Conservation (phyloP, 2,329 filamentous ascomycete genomes). For the Bertia moriformis region DNA sequence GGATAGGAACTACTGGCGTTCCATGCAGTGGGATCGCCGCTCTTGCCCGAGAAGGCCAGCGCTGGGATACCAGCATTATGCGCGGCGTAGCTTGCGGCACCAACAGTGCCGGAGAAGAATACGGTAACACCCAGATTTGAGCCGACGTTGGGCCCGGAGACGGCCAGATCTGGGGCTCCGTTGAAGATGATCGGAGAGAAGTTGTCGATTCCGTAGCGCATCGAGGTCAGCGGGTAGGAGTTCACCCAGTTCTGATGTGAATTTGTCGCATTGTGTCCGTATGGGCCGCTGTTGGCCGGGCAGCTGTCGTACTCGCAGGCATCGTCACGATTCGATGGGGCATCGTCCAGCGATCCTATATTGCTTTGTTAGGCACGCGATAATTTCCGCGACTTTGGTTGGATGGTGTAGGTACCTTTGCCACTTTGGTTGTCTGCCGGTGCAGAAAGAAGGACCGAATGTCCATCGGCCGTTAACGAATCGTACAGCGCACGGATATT, state of each 20-base stretch:
- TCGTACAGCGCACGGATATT: conserved; percentile 48
- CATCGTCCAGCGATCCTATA: conserved; percentile 33
- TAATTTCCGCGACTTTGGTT: background rate
- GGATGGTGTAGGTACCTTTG: conserved; percentile 23
- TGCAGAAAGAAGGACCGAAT: conserved; percentile 48
- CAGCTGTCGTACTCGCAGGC: conserved; percentile 51
- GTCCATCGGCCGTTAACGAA: conserved; percentile 34
- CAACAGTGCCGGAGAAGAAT: conserved; percentile 53
- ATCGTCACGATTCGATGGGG: conserved; percentile 28
- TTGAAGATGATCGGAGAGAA: conserved; percentile 35
- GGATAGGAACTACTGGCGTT: conserved; percentile 33
- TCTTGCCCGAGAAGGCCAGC: conserved; percentile 51
- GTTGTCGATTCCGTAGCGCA: conserved; percentile 45
- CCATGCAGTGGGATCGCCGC: conserved; percentile 34
- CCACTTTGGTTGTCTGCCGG: conserved; percentile 56
- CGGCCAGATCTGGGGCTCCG: conserved; percentile 42
- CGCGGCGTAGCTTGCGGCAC: conserved; percentile 44
- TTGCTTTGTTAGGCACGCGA: conserved; percentile 4
- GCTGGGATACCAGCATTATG: conserved; percentile 39
- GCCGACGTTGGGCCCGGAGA: conserved; percentile 47
- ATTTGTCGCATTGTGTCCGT: conserved; percentile 38
- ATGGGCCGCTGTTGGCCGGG: conserved; percentile 34
- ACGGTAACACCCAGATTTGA: conserved; percentile 39
- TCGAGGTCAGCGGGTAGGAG: conserved; percentile 50
- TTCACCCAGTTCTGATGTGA: conserved; percentile 59